Conservation (phyloP, 768 basidiomycete species). For the Amyloporia xantha region DNA sequence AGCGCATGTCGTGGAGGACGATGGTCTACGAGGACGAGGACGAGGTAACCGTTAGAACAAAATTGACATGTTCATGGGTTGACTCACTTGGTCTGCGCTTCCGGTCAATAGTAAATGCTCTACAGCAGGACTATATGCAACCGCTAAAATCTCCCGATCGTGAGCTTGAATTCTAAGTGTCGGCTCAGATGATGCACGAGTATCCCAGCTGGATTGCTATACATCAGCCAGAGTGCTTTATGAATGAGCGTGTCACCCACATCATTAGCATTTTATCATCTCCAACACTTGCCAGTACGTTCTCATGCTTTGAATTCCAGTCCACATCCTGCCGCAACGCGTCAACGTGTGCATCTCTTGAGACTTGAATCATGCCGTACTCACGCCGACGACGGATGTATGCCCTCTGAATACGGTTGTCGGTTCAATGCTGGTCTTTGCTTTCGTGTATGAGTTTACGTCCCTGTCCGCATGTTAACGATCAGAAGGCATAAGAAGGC, state of each 20-base stretch:
- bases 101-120: constrained; percentile 83
- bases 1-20: constrained; percentile 80
- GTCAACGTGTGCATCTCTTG: background rate
- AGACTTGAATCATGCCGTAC: constrained; percentile 18
- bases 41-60: no score
- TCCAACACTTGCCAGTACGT: constrained; percentile 89
- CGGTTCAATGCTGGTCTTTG: constrained; percentile 76
- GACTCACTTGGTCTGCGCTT: constrained; percentile 82
- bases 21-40: constrained; percentile 52
- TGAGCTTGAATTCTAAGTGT: constrained; percentile 76
- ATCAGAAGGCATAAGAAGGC: background rate
- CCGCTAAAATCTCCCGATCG: constrained; percentile 83
- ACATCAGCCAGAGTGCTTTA: background rate
- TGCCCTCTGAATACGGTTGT: constrained; percentile 82
- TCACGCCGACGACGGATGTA: constrained; percentile 83
- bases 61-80: no score
- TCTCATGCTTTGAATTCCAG: constrained; percentile 82
- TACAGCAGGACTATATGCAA: constrained; percentile 81
- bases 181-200: constrained; percentile 65
- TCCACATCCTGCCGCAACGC: constrained; percentile 73
- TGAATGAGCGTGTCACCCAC: constrained; percentile 39
- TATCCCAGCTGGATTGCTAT: constrained; percentile 76
- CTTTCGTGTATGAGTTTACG: constrained; percentile 79
- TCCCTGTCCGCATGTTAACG: constrained; percentile 57
- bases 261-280: constrained; percentile 94